Evolutionary conservation across 2,329 filamentous ascomycete species (phyloP), one percentile per base, ranked within the genome.

Genomic region (Aspergillus ochraceoroseus): DNA sequence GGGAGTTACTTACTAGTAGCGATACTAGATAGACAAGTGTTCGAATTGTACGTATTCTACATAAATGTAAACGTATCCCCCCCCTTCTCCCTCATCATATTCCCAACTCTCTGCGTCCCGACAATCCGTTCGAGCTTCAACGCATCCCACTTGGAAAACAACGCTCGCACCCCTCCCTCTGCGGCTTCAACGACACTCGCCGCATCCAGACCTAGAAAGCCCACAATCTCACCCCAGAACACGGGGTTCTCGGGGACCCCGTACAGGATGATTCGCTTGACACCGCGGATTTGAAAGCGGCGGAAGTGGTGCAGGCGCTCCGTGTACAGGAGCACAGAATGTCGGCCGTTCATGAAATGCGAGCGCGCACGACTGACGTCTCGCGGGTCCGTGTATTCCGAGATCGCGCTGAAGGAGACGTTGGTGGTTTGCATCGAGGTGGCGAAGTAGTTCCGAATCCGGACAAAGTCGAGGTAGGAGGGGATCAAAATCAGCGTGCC

Each of bases 281-380:
- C 87, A 14, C 92, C 92, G 23, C 80, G 77, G 38, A 98, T 74
- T 51, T 79, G 77, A 59, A 92, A 88, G n/a, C 92, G 77, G 34
- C 87, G 80, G 73, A 96, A 96, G 65, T 98, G 92, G 66, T 98
- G 92, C n/a, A 89, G 86, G 44, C 92, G 82, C 63, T 94, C 90
- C 2, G 89, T 94, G 67, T 96, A 98, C 11, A 98, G 71, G 26
- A 98, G 67, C 12, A 96, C 76, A 13, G 80, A 80, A 60, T 95
- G 85, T 11, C 88, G 76, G 4, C 89, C 92, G 26, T 73, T 84
- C 49, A 87, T 70, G 66, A 98, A 96, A 61, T 95, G 86, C 8
- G 85, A 89, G 15, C 90, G 76, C 6, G 90, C 87, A 26, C 90
- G 80, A 28, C 87, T 83, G 19, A 88, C 83, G 49, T 94, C 87